A percentile compares a stretch with the other conserved stretches of the same genome.
phyloP scores from a whole-genome alignment of 2,329 filamentous ascomycete species.

The Penicillium aurantiogriseum region DNA sequence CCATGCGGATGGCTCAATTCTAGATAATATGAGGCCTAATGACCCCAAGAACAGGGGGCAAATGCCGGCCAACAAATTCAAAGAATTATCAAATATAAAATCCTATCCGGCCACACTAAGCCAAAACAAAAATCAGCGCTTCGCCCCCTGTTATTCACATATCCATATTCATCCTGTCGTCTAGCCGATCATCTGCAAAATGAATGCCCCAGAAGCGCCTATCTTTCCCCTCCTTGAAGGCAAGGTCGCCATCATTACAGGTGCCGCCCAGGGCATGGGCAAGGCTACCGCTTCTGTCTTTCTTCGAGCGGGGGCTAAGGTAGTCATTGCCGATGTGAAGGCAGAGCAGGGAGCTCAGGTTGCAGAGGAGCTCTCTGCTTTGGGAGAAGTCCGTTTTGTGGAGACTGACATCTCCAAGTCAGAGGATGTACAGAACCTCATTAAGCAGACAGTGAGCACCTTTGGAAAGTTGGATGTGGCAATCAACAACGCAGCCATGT shows the following conservation, averaged over 20 bases:
- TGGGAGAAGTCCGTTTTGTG: conserved; percentile 25
- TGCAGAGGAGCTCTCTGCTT: conserved; percentile 4
- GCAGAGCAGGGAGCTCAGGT: conserved; percentile 18
- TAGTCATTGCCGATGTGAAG: conserved; percentile 76
- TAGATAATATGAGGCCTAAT: not conserved
- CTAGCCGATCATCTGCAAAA: not conserved
- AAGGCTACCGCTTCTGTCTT: conserved; percentile 52
- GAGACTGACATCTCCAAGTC: conserved; percentile 29
- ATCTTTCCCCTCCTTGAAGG: conserved; percentile 11
- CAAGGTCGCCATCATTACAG: conserved; percentile 27
- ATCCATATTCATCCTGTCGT: not conserved
- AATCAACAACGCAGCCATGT: conserved; percentile 43
- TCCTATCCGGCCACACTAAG: not conserved
- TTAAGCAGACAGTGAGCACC: conserved; percentile 32
- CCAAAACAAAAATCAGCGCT: not conserved
- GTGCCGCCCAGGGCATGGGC: conserved; percentile 33
- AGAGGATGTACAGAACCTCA: conserved; percentile 32
- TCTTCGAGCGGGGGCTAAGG: conserved; percentile 75
- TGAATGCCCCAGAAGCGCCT: not conserved
- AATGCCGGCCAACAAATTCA: not conserved
- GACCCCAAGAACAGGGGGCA: not conserved
- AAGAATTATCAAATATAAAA: not conserved
- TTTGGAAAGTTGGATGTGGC: conserved; percentile 45
- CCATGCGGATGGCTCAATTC: not conserved
- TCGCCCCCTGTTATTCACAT: not conserved